phyloP scores from a whole-genome alignment of 257 asterid species.

The Jaltomata sinuosa region DNA sequence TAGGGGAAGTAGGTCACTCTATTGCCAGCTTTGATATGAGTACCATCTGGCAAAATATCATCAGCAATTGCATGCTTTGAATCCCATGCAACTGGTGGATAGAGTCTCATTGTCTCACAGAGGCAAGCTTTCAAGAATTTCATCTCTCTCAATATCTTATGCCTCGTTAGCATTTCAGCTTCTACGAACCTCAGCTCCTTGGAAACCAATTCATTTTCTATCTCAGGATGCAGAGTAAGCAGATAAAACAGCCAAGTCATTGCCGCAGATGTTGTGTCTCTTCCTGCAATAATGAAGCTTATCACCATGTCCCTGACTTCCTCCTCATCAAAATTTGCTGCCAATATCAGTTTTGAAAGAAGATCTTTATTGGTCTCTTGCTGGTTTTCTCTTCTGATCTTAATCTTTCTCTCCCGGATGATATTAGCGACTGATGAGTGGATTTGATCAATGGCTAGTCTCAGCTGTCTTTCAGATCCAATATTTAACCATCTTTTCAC shows the following conservation, averaged over 20 bases:
- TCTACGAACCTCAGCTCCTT: slow-evolving; percentile 19
- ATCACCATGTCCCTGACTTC: slow-evolving; percentile 40
- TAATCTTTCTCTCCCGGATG: slow-evolving; percentile 19
- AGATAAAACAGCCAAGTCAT: slow-evolving; percentile 66
- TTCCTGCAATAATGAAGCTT: slow-evolving; percentile 64
- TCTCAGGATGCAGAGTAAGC: slow-evolving; percentile 29
- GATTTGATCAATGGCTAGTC: slow-evolving; percentile 28
- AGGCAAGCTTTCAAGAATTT: slow-evolving; percentile 47
- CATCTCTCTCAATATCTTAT: slow-evolving; percentile 19
- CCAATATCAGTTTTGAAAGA: slow-evolving; percentile 28
- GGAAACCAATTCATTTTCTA: slow-evolving; percentile 21
- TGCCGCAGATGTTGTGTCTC: slow-evolving; percentile 61
- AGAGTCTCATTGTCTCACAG: slow-evolving; percentile 53
- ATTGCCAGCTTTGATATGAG: slow-evolving; percentile 36
- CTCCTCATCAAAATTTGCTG: slow-evolving; percentile 21
- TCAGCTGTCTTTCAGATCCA: slow-evolving; percentile 42
- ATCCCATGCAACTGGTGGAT: slow-evolving; percentile 68
- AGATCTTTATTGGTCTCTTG: slow-evolving; percentile 15
- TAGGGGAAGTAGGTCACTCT: slow-evolving; percentile 71
- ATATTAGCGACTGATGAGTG: slow-evolving; percentile 25
- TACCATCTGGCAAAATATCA: slow-evolving; percentile 44
- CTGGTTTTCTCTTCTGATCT: not conserved
- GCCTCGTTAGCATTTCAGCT: not conserved
- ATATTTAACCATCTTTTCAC: slow-evolving; percentile 26
- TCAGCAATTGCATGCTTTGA: slow-evolving; percentile 35